Evolutionary conservation across 768 basidiomycete species (phyloP).

Genomic region (Collybia sordida): DNA sequence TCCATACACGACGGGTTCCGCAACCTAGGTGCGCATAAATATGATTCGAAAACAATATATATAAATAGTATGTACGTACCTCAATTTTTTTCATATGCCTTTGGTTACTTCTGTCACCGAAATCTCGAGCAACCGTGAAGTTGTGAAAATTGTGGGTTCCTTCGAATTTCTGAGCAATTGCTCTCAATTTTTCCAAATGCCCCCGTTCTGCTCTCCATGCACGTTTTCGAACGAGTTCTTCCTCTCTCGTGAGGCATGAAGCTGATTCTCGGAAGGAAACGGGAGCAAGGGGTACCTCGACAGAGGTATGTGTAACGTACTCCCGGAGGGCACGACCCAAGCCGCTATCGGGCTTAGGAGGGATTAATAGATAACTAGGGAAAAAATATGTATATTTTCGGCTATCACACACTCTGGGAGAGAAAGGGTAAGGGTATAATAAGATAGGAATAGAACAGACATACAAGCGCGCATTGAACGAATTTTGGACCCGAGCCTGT

Average conservation of each 20-base stretch:
- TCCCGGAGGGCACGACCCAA: constrained; percentile 47
- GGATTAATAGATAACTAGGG: constrained; percentile 89
- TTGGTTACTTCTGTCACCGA: constrained; percentile 76
- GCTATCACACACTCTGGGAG: constrained; percentile 81
- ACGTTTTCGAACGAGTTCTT: constrained; percentile 67
- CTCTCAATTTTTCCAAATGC: constrained; percentile 56
- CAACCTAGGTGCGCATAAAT: constrained; percentile 43
- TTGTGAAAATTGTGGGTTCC: constrained; percentile 98
- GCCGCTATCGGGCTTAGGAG: constrained; percentile 77
- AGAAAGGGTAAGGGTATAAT: constrained; percentile 9
- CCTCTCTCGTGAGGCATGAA: constrained; percentile 39
- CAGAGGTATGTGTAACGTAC: constrained; percentile 25
- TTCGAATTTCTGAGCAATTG: constrained; percentile 61
- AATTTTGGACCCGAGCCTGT: constrained; percentile 72
- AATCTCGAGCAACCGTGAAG: constrained; percentile 89
- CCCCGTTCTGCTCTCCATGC: constrained; percentile 62
- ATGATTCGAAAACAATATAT: neutral
- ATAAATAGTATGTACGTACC: constrained; percentile 36
- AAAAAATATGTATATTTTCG: constrained; percentile 98
- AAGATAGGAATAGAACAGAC: constrained; percentile 35
- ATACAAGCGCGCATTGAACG: constrained; percentile 70
- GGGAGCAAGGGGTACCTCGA: constrained; percentile 13
- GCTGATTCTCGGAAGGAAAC: constrained; percentile 67
- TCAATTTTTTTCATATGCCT: constrained; percentile 89
- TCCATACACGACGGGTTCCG: constrained; percentile 86